Base-by-base conservation (phyloP, 805 yeast species). In the Candida tammaniensis region DNA sequence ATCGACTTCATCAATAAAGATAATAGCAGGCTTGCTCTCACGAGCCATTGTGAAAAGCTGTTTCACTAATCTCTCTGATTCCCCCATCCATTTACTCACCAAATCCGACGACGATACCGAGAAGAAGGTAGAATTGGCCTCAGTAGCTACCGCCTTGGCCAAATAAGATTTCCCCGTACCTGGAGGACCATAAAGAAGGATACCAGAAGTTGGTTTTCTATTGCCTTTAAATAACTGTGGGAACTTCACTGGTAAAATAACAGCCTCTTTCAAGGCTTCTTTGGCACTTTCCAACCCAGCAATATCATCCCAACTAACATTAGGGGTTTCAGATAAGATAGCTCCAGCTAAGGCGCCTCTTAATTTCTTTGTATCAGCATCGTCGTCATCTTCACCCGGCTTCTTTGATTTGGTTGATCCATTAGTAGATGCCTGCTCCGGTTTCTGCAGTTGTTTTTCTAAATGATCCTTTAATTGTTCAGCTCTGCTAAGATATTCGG, bases 81-180 rank as follows among this genome's bases (percentile, higher is more conserved):
- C 98, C 50, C 98, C 98, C 97, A 91, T 91, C 98, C 98, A 93
- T 60, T 93, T 93, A 46, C 95, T 83, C 3, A 93, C 98, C 50
- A 93, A 73, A 59, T 93, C 98, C 10, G 95, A 85, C 0, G 96
- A 87, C n/a, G 95, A 83, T 1, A 93, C 95, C 2, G 96, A 85
- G 62, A 93, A 93, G 51, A 93, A 93, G 0, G 98, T 93, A 0
- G 97, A 86, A 57, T 91, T 88, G 31, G 98, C 96, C 52, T 93
- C 98, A 0, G 98, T 93, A 17, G 98, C 98, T 7, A 93, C 98
- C 0, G 98, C 98, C 57, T 93, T 93, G 8, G 98, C 98, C 39
- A 93, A 67, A 54, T 82, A 93, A 2, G 98, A 91, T 54, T 93
- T 93, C 70, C 98, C 98, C 0, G 98, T 93, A 52, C 98, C 98